These are phyloP conservation scores for Pholiota molesta DNA, from an alignment of 768 basidiomycete species.

Conservation along the genomic window DNA sequence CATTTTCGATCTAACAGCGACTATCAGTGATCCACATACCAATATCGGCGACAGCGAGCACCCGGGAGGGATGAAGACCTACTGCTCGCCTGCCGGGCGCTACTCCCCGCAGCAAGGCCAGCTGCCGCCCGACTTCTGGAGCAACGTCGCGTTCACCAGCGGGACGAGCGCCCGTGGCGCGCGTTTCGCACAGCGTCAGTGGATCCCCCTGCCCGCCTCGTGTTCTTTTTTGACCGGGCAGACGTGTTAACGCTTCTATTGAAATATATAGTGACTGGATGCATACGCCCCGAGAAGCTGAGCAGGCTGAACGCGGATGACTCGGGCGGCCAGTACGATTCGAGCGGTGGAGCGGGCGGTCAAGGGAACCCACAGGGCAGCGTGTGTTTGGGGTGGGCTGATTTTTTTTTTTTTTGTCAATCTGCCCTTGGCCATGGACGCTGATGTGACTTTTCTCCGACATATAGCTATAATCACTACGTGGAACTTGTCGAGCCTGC, in stretches of 20 bases:
- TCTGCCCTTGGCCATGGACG: background rate
- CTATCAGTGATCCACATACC: constrained; percentile 46
- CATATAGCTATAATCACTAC: constrained; percentile 53
- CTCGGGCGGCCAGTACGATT: constrained; percentile 60
- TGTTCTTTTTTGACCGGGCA: no score
- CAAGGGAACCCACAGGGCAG: constrained; percentile 54
- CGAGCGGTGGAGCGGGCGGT: constrained; percentile 53
- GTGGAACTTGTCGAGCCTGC: constrained; percentile 62
- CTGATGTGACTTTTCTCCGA: background rate
- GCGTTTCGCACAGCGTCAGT: constrained; percentile 49
- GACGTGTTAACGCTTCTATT: background rate
- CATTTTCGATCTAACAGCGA: background rate
- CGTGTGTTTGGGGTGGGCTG: constrained; percentile 48
- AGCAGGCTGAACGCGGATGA: constrained; percentile 49
- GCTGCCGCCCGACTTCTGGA: constrained; percentile 52
- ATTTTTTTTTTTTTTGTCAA: no score
- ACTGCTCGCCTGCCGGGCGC: constrained; percentile 49
- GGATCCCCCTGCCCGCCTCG: background rate
- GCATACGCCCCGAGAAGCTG: constrained; percentile 47
- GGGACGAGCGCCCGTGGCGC: constrained; percentile 38
- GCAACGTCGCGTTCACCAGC: constrained; percentile 46
- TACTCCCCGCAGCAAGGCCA: constrained; percentile 46
- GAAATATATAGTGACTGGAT: constrained; percentile 52
- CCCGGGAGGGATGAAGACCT: constrained; percentile 56
- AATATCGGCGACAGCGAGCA: constrained; percentile 60